Conservation (phyloP, 192 early-diverging fungal genomes). For the Podochytrium sp. region DNA sequence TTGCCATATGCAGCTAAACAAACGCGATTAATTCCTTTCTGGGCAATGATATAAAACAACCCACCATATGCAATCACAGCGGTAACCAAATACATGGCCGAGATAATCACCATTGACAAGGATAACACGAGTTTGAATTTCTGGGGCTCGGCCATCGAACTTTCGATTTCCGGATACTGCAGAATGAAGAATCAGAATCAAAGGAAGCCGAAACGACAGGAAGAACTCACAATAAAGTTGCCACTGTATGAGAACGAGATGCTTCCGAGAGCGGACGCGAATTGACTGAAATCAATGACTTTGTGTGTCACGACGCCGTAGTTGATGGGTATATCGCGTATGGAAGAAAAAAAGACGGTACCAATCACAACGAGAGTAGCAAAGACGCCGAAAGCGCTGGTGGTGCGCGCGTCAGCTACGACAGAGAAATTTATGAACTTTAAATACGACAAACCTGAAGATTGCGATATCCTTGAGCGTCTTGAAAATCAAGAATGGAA, state of each 20-base stretch:
- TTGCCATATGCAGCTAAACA: conserved; percentile 64
- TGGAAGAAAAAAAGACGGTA: conserved; percentile 68
- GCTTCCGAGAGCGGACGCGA: conserved; percentile 77
- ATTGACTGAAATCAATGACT: conserved; percentile 51
- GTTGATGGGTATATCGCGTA: conserved; percentile 53
- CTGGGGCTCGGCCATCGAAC: conserved; percentile 71
- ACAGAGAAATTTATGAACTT: not conserved
- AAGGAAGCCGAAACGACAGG: too few relatives aligned
- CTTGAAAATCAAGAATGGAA: conserved; percentile 77
- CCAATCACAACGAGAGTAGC: conserved; percentile 75
- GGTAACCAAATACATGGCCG: conserved; percentile 68
- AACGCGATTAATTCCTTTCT: too few relatives aligned
- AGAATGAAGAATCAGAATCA: not conserved
- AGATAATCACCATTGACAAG: conserved; percentile 67
- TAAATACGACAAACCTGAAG: conserved; percentile 44
- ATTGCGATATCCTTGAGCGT: conserved; percentile 80
- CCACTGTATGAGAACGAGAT: conserved; percentile 84
- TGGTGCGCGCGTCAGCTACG: not conserved
- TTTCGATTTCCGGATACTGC: conserved; percentile 80
- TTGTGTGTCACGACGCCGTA: conserved; percentile 55
- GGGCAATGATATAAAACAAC: too few relatives aligned
- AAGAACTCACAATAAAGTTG: conserved; percentile 59
- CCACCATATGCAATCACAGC: conserved; percentile 72
- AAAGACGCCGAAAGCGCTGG: conserved; percentile 70
- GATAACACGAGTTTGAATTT: conserved; percentile 72